These are phyloP conservation scores for Zygoascus bituminiphila DNA, from an alignment of 805 yeast species.

Conservation along the genomic window DNA sequence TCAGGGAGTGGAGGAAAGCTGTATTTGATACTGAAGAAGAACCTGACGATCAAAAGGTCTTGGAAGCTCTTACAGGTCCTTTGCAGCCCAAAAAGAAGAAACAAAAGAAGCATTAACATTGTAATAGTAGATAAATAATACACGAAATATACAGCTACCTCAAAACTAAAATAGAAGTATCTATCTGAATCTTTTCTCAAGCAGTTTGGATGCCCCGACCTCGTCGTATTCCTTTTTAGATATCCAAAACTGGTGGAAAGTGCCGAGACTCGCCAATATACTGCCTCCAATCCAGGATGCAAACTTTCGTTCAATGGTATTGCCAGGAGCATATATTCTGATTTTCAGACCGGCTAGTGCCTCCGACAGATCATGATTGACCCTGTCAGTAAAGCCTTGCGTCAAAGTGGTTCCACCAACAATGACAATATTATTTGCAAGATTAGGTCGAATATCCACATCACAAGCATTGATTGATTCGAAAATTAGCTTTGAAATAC, in stretches of 20 bases:
- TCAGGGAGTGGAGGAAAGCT: slow-evolving; percentile 83
- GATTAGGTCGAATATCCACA: slow-evolving; percentile 81
- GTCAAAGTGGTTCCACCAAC: slow-evolving; percentile 78
- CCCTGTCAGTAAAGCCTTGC: slow-evolving; percentile 73
- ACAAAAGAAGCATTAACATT: slow-evolving; percentile 4
- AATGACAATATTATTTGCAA: slow-evolving; percentile 81
- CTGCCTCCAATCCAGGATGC: slow-evolving; percentile 92
- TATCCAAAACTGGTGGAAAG: slow-evolving; percentile 96
- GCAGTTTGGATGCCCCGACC: slow-evolving; percentile 73
- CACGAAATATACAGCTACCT: background rate
- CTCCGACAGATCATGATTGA: slow-evolving; percentile 59
- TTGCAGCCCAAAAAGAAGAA: slow-evolving; percentile 6
- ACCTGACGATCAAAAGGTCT: slow-evolving; percentile 23
- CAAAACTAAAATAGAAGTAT: too few species aligned
- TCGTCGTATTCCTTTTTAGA: slow-evolving; percentile 81
- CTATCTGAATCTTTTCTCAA: slow-evolving; percentile 74
- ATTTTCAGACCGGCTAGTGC: slow-evolving; percentile 79
- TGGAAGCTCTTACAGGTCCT: slow-evolving; percentile 7
- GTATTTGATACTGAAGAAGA: slow-evolving; percentile 57
- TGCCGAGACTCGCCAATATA: slow-evolving; percentile 78
- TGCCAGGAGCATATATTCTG: slow-evolving; percentile 72
- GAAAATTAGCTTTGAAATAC: slow-evolving; percentile 51
- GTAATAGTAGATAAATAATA: slow-evolving; percentile 3
- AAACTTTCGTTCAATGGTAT: slow-evolving; percentile 60
- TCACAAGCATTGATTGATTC: slow-evolving; percentile 46